Conservation (phyloP, 345 rosid species). For the Leavenworthia alabamica region DNA sequence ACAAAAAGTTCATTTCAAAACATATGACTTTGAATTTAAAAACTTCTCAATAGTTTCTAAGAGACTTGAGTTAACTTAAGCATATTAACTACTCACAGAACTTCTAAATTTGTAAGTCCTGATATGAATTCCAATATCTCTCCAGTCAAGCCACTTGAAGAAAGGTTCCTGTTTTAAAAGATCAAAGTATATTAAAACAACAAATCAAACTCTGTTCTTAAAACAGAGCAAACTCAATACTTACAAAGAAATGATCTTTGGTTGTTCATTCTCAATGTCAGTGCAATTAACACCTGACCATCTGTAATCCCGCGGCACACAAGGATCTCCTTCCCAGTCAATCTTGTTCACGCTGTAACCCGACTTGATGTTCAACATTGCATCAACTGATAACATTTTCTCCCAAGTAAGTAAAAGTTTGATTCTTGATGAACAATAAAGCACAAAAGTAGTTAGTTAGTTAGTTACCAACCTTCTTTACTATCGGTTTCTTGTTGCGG, state of each 20-base stretch:
- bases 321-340: constrained; percentile 55
- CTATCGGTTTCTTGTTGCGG: constrained; percentile 27
- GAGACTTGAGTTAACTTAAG: not conserved
- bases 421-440: not conserved
- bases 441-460: constrained; percentile 2
- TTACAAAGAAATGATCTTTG: constrained; percentile 44
- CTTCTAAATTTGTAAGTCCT: constrained; percentile 37
- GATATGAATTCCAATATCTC: constrained; percentile 31
- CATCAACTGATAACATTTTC: constrained; percentile 32
- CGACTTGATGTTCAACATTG: constrained; percentile 37
- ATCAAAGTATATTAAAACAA: not conserved
- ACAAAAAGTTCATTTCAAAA: not conserved
- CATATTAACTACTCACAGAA: constrained; percentile 35
- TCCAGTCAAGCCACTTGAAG: constrained; percentile 42
- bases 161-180: constrained; percentile 25
- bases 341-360: constrained; percentile 30
- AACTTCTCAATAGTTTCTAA: not conserved
- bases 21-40: not conserved
- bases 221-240: constrained; percentile 4
- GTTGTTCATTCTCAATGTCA: constrained; percentile 15
- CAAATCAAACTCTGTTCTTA: not conserved
- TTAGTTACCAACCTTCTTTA: constrained; percentile 33
- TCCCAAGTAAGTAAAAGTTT: not conserved
- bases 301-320: constrained; percentile 22
- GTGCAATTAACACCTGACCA: constrained; percentile 46